Percentiles rank a stretch among this genome's conserved stretches.
Conservation (phyloP, 73 alveolate genomes). For the Breviolum minutum region DNA sequence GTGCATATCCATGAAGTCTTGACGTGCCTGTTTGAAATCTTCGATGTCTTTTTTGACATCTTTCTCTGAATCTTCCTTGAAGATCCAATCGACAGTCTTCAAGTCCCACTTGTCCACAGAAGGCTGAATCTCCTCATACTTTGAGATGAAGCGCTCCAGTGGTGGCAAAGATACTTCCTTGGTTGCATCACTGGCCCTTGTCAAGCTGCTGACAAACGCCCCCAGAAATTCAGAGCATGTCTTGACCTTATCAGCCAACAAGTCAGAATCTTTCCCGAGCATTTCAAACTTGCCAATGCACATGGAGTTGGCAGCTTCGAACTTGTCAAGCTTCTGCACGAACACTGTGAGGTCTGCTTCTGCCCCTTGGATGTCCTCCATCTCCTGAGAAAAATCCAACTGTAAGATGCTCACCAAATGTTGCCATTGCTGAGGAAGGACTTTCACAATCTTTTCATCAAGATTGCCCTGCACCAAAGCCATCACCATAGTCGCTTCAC, state of each 20-base stretch:
- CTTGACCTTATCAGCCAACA: background rate
- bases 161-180: background rate
- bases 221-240: background rate
- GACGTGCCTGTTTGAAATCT: background rate
- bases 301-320: background rate
- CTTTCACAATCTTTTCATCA: background rate
- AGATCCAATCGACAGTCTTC: conserved; percentile 8
- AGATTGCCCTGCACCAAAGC: background rate
- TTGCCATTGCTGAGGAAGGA: background rate
- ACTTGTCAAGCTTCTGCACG: background rate
- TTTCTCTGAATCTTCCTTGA: background rate
- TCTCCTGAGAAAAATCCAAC: background rate
- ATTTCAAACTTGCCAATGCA: background rate
- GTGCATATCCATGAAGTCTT: background rate
- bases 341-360: background rate
- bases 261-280: background rate
- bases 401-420: background rate
- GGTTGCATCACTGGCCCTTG: background rate
- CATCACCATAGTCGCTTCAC: background rate
- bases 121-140: background rate
- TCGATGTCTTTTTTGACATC: background rate
- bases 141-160: background rate
- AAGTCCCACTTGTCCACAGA: background rate
- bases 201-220: background rate
- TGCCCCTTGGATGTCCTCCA: background rate